phyloP scores from a whole-genome alignment of 768 basidiomycete genomes.

The Suillus hirtellus region DNA sequence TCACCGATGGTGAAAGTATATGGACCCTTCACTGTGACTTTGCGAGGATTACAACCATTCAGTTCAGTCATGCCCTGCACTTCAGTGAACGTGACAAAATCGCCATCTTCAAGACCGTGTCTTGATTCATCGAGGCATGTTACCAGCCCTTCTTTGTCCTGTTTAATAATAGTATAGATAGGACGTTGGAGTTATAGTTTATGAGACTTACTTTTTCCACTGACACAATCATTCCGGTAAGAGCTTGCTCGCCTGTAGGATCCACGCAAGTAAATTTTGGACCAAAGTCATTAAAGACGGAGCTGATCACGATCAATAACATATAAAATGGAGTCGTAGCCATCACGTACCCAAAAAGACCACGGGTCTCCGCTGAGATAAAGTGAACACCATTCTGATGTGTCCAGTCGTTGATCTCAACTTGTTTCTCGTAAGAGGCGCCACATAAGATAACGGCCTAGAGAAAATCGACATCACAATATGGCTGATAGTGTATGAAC shows the following conservation, averaged over 20 bases:
- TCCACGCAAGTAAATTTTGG: conserved; percentile 93
- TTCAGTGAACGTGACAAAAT: conserved; percentile 95
- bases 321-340: background rate
- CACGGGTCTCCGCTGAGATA: conserved; percentile 87
- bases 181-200: background rate
- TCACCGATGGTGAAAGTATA: conserved; percentile 98
- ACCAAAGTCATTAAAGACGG: conserved; percentile 97
- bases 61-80: conserved; percentile 93
- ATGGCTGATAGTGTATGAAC: conserved; percentile 17
- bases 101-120: conserved; percentile 98
- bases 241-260: conserved; percentile 94
- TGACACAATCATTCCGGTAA: conserved; percentile 94
- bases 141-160: conserved; percentile 90
- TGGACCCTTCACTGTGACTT: conserved; percentile 91
- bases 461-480: background rate
- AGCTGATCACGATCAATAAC: conserved; percentile 44
- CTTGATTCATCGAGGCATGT: conserved; percentile 96
- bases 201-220: conserved; percentile 67
- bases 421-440: conserved; percentile 72
- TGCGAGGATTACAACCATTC: conserved; percentile 89
- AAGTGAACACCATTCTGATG: conserved; percentile 88
- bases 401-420: conserved; percentile 96
- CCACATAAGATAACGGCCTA: conserved; percentile 91
- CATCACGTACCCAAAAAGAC: conserved; percentile 82
- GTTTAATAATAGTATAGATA: background rate